Evolutionary conservation across 352 stramenopile species (phyloP).

Genomic region (Globisporangium takayamanum): DNA sequence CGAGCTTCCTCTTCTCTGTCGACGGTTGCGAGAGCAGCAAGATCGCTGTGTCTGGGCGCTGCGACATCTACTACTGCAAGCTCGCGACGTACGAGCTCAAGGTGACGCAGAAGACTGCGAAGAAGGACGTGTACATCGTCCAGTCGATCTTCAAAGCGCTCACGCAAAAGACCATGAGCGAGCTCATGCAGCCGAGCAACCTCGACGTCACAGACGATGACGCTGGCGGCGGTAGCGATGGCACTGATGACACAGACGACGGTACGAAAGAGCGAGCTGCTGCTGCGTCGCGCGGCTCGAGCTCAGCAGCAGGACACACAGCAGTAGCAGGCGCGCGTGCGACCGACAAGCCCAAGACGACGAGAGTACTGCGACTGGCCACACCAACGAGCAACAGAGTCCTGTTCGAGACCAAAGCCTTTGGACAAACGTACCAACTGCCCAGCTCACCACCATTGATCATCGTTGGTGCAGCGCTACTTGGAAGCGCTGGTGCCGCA

Average conservation of each 20-base stretch:
- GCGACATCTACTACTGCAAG: constrained; percentile 36
- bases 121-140: constrained; percentile 26
- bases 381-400: background rate
- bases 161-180: constrained; percentile 24
- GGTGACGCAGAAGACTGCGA: constrained; percentile 22
- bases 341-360: background rate
- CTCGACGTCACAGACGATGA: constrained; percentile 17
- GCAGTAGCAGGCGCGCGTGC: background rate
- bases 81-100: constrained; percentile 42
- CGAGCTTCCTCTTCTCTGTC: constrained; percentile 28
- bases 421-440: background rate
- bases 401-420: too few relatives aligned
- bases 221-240: background rate
- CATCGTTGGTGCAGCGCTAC: background rate
- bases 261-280: background rate
- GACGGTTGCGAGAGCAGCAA: constrained; percentile 27
- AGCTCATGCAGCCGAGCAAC: constrained; percentile 28
- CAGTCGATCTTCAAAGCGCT: constrained; percentile 35
- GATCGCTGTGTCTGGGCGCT: constrained; percentile 25
- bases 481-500: background rate
- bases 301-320: background rate
- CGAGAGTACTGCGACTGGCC: background rate
- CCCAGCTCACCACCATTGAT: background rate
- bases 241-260: background rate
- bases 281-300: background rate